Evolutionary conservation across 2,329 filamentous ascomycete species (phyloP), one percentile per base, ranked within the genome.

Genomic region (Sporothrix variecibatus): DNA sequence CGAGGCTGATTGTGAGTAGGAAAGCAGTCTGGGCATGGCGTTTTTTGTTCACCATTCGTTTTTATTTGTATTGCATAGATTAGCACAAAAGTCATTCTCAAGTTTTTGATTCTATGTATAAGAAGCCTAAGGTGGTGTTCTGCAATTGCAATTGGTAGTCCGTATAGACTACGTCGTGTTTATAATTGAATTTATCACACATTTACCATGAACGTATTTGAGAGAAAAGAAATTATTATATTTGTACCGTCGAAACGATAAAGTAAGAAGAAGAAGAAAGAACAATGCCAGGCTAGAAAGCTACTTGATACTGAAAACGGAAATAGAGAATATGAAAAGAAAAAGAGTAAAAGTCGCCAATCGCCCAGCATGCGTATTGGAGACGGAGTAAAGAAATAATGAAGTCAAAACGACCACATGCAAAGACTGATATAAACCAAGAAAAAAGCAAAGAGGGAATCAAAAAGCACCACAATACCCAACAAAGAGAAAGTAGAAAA

Each of bases 31-130:
- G 43, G 65, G 15, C 43, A 31, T 15, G 28, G 67, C 67, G 67
- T 51, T 46, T 46, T 46, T 43, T 67, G 23, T 46, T 23, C n/a
- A 62, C 53, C 31, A 68, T 31, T 46, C 31, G n/a, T 49, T 51
- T 23, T 34, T 5, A 15, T 53, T 15, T 40, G 38, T 40, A 38
- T 53, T 26, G 46, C 67, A 69, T 69, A 53, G 46, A 69, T 68
- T 68, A 68, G 65, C 65, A 68, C 65, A 68, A 68, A 51, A 51
- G 46, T 49, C 28, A 68, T 49, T 49, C 49, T 7, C 49, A 60
- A 31, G 34, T 67, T 46, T 46, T 17, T 26, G 11, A 31, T 26
- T 23, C 23, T 17, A 20, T 20, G 8, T 4, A 15, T 28, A 23
- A 56, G 26, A 23, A 38, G 23, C 9, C 1, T 8, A 9, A 17